phyloP scores from a whole-genome alignment of 2,329 filamentous ascomycete genomes.

The Pseudogymnoascus sp. region DNA sequence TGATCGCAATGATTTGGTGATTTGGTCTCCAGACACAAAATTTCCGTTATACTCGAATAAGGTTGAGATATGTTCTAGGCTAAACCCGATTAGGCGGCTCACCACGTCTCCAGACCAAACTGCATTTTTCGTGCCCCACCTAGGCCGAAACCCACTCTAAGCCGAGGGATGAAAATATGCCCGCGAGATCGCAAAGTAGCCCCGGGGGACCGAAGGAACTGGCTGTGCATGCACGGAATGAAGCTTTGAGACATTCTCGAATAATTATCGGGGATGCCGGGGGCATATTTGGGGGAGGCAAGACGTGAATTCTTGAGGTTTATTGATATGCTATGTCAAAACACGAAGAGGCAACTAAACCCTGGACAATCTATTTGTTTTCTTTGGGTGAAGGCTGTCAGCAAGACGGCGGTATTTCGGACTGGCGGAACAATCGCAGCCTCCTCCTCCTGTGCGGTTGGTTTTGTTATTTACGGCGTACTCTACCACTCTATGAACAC shows the following conservation, averaged over 20 bases:
- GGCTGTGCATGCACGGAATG: neutral
- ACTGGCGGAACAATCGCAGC: conserved; percentile 4
- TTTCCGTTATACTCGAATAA: conserved; percentile 6
- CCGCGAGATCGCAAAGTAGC: neutral
- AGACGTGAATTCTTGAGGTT: neutral
- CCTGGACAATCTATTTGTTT: neutral
- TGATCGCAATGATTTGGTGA: conserved; percentile 7
- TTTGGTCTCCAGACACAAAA: conserved; percentile 5
- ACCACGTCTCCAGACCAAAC: conserved; percentile 11
- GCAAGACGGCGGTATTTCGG: neutral
- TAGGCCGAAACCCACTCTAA: conserved; percentile 2
- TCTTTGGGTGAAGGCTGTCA: neutral
- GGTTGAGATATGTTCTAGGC: neutral
- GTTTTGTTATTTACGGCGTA: neutral
- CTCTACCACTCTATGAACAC: neutral
- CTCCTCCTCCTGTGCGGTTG: neutral
- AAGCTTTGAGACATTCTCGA: neutral
- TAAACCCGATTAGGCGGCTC: neutral
- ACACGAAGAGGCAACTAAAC: neutral
- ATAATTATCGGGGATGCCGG: neutral
- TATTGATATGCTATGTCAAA: neutral
- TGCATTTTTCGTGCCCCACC: conserved; percentile 7
- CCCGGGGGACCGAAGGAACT: neutral
- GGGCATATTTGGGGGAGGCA: neutral
- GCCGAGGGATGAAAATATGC: conserved; percentile 7